These are phyloP conservation scores for Picea abies DNA, from an alignment of 83 land plant species.

Conservation along the genomic window DNA sequence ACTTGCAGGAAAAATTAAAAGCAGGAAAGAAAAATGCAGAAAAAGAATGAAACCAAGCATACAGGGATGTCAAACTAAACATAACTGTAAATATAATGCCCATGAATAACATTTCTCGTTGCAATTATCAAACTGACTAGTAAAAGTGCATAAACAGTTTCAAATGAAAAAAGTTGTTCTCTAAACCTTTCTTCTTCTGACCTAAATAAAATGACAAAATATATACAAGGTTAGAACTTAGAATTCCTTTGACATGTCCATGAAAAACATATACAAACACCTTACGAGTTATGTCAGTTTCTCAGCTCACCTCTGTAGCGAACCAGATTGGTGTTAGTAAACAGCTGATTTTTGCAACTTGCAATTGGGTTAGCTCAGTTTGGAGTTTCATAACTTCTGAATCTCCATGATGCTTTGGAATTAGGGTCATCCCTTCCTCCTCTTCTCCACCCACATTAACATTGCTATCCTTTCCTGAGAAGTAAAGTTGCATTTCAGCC, in stretches of 20 bases:
- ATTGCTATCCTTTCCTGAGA: conserved; percentile 53
- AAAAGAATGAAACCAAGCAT: too few species aligned
- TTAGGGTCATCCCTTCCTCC: conserved; percentile 46
- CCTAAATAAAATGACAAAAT: neutral
- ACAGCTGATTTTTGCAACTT: conserved; percentile 74
- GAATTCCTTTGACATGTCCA: neutral
- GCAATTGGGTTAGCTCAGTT: conserved; percentile 44
- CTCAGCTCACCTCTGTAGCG: conserved; percentile 75
- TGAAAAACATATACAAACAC: neutral
- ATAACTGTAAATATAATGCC: neutral
- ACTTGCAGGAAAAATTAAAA: too few species aligned
- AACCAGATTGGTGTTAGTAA: conserved; percentile 91
- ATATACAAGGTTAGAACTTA: neutral
- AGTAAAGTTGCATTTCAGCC: conserved; percentile 38
- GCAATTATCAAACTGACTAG: conserved; percentile 1
- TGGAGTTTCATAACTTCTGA: conserved; percentile 16
- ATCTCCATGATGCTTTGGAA: conserved; percentile 29
- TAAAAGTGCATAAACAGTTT: neutral
- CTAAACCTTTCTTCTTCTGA: neutral
- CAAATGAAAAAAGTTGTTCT: neutral
- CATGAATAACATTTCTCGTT: neutral
- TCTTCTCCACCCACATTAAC: conserved; percentile 26
- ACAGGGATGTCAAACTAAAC: neutral
- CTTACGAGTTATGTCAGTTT: neutral
- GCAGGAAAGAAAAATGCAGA: too few species aligned